phyloP scores from a whole-genome alignment of 257 asterid genomes.

The Solanum megistacrolobum region DNA sequence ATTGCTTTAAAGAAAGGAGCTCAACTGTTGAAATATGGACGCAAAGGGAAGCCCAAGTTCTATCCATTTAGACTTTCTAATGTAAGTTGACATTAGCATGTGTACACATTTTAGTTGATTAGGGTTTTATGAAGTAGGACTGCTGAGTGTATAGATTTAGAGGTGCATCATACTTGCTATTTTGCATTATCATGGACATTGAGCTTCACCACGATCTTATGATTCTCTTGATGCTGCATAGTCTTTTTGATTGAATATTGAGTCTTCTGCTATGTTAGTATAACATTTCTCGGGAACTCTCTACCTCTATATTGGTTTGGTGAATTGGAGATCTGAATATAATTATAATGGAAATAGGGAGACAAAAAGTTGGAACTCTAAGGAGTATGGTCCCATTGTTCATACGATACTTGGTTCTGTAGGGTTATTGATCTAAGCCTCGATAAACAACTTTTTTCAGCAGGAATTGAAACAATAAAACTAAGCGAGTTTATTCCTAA shows the following conservation, averaged over 20 bases:
- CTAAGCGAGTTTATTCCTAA: not conserved
- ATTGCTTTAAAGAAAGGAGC: slow-evolving; percentile 83
- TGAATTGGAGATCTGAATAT: not conserved
- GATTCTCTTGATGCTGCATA: not conserved
- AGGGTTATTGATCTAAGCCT: not conserved
- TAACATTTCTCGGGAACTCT: not conserved
- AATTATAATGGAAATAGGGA: not conserved
- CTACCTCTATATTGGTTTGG: not conserved
- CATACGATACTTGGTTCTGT: not conserved
- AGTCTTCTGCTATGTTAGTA: not conserved
- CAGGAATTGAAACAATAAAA: not conserved
- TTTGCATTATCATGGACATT: not conserved
- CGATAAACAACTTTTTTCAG: not conserved
- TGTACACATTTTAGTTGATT: not conserved
- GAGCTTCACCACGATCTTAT: not conserved
- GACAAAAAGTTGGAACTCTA: not conserved
- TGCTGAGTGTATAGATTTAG: not conserved
- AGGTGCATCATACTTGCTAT: not conserved
- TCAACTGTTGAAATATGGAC: slow-evolving; percentile 83
- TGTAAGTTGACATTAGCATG: slow-evolving; percentile 35
- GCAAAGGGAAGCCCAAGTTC: slow-evolving; percentile 87
- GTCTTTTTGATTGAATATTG: not conserved
- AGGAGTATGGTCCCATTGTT: not conserved
- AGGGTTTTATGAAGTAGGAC: not conserved
- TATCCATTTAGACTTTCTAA: slow-evolving; percentile 75